Evolutionary conservation across 2,329 filamentous ascomycete genomes (phyloP).

Genomic region (Epichloe sibirici): DNA sequence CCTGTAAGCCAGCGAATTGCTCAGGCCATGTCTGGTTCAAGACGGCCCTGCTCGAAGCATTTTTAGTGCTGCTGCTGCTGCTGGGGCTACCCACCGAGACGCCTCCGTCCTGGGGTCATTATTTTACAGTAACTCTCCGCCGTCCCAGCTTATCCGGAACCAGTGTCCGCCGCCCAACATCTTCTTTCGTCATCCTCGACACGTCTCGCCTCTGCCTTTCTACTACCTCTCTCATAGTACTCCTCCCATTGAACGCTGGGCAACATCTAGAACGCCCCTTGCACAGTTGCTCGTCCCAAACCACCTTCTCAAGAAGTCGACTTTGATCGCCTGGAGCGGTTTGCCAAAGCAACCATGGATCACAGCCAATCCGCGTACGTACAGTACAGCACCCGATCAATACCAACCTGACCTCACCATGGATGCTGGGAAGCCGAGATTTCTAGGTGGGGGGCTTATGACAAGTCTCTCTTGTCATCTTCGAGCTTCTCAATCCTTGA

Average conservation of each 20-base stretch:
- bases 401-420: conserved; percentile 7
- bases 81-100: not conserved
- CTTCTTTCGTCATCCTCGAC: conserved; percentile 3
- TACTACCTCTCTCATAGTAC: not conserved
- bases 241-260: not conserved
- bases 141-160: conserved; percentile 9
- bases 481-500: not conserved
- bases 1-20: not conserved
- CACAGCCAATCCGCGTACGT: conserved; percentile 8
- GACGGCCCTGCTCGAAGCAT: not conserved
- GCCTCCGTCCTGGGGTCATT: conserved; percentile 7
- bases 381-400: conserved; percentile 3
- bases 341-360: conserved; percentile 10
- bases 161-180: conserved; percentile 4
- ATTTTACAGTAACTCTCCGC: conserved; percentile 6
- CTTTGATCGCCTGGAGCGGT: conserved; percentile 5
- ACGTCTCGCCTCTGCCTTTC: not conserved
- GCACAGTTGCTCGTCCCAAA: not conserved
- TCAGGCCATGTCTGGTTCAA: too few relatives aligned
- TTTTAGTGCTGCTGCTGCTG: not conserved
- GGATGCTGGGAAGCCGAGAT: conserved; percentile 3
- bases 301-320: not conserved
- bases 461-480: not conserved
- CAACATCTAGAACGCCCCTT: not conserved
- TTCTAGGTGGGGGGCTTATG: conserved; percentile 4